Evolutionary conservation across 2,329 filamentous ascomycete species (phyloP).

Genomic region (Passalora sequoiae): DNA sequence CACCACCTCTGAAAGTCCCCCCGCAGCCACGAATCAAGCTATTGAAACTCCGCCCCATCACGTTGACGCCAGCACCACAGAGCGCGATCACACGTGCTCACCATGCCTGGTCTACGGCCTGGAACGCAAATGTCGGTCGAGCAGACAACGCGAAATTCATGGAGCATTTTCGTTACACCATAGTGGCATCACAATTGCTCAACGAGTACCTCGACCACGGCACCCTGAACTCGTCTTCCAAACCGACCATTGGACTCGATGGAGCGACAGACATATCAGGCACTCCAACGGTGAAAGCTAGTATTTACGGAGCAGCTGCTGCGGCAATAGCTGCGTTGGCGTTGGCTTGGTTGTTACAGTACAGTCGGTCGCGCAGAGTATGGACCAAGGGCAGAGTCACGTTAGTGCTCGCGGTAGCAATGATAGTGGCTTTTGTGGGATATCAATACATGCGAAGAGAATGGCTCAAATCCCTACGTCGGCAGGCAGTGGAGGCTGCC

Average conservation of each 20-base stretch:
- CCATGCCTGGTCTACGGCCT: slow-evolving; percentile 50
- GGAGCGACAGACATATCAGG: slow-evolving; percentile 18
- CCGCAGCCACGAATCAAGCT: slow-evolving; percentile 18
- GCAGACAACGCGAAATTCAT: slow-evolving; percentile 80
- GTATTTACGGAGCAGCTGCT: slow-evolving; percentile 58
- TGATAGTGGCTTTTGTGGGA: slow-evolving; percentile 52
- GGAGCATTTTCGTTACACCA: slow-evolving; percentile 87
- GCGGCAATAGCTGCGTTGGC: slow-evolving; percentile 60
- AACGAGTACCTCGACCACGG: slow-evolving; percentile 56
- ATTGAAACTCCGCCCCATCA: slow-evolving; percentile 11
- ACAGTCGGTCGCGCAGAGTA: slow-evolving; percentile 54
- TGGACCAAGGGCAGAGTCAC: slow-evolving; percentile 53
- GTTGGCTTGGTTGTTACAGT: slow-evolving; percentile 64
- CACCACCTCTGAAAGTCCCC: slow-evolving; percentile 16
- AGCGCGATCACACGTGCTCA: slow-evolving; percentile 39
- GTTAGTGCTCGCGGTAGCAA: slow-evolving; percentile 47
- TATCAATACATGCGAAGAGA: slow-evolving; percentile 72
- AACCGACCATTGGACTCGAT: slow-evolving; percentile 17
- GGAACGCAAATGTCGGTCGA: slow-evolving; percentile 67
- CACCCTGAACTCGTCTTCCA: slow-evolving; percentile 32
- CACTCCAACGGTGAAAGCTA: slow-evolving; percentile 39
- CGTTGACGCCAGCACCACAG: slow-evolving; percentile 8
- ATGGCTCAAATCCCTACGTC: slow-evolving; percentile 72
- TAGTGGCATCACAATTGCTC: slow-evolving; percentile 85
- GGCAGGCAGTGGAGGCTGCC: slow-evolving; percentile 66